Base-by-base conservation (phyloP, 768 basidiomycete species). In the Boletus rubescentipes region DNA sequence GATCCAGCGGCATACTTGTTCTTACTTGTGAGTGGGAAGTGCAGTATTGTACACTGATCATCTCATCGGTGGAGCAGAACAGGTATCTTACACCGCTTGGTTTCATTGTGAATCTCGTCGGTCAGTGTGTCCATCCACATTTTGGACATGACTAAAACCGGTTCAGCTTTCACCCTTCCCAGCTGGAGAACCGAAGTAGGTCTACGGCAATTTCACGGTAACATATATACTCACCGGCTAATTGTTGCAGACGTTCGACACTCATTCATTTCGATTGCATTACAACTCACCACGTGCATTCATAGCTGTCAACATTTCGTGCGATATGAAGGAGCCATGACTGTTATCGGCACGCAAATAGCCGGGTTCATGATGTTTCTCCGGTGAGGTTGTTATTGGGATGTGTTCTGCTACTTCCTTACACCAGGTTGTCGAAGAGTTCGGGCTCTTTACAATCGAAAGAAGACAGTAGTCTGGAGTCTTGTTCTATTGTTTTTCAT, bases 1-100 rank as follows among this genome's bases (percentile, higher is more conserved):
- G 23, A 14, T 40, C n/a, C 30, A 76, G 75, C 68, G 45, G 54
- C 59, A 18, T 74, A 60, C 32, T 59, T 77, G 30, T 77, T 77
- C 53, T 58, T 75, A 15, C 20, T 77, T 32, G 76, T 76, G 59
- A 44, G 73, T 55, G 2, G 9, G 39, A 37, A 38, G 20, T 16
- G 4, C 16, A 14, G 5, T 32, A 37, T 42, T 10, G 31, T 20
- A 32, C 30, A 7, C 52, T 35, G 15, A 9, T 7, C 8, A 20
- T 44, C 32, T 48, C 42, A 55, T n/a, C 1, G 9, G 35, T 5
- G 14, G 36, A 32, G 38, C 47, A 86, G 84, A 86, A 86, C 59
- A 79, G 85, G 23, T 87, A 87, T 60, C 67, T 86, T 18, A 84
- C 81, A 0, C 84, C 84, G 0, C 67, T 86, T 3, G 82, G 80